These are phyloP conservation scores for Annulohypoxylon nitens DNA, from an alignment of 495 filamentous ascomycete genomes.

Conservation along the genomic window DNA sequence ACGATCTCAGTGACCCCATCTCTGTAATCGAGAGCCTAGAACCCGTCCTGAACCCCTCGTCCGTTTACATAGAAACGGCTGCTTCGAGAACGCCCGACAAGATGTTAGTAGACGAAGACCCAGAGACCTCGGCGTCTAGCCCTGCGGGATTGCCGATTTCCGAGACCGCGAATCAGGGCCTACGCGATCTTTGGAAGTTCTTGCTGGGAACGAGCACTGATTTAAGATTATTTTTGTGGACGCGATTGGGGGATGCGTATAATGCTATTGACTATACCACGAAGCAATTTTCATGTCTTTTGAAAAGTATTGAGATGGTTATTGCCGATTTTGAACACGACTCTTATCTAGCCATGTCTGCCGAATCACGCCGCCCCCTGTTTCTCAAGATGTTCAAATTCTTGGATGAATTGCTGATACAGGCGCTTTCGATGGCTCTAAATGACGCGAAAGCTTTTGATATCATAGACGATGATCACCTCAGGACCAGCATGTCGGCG, in stretches of 20 bases:
- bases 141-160: conserved; percentile 55
- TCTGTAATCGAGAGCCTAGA: conserved; percentile 91
- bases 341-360: conserved; percentile 70
- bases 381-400: conserved; percentile 81
- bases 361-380: conserved; percentile 72
- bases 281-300: conserved; percentile 86
- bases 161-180: conserved; percentile 61
- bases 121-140: background rate
- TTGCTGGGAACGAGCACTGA: conserved; percentile 83
- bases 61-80: conserved; percentile 59
- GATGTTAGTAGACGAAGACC: conserved; percentile 15
- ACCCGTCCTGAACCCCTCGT: conserved; percentile 84
- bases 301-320: conserved; percentile 86
- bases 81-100: conserved; percentile 5
- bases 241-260: conserved; percentile 87
- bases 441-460: conserved; percentile 81
- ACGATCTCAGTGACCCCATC: conserved; percentile 75
- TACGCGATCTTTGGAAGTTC: conserved; percentile 84
- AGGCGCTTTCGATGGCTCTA: conserved; percentile 72
- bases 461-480: conserved; percentile 82
- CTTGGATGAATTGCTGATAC: conserved; percentile 79
- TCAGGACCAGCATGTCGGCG: conserved; percentile 76
- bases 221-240: conserved; percentile 87
- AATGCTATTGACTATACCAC: conserved; percentile 82
- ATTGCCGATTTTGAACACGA: conserved; percentile 76